Conservation (phyloP, 805 yeast genomes). For the Lachancea lanzarotensis region DNA sequence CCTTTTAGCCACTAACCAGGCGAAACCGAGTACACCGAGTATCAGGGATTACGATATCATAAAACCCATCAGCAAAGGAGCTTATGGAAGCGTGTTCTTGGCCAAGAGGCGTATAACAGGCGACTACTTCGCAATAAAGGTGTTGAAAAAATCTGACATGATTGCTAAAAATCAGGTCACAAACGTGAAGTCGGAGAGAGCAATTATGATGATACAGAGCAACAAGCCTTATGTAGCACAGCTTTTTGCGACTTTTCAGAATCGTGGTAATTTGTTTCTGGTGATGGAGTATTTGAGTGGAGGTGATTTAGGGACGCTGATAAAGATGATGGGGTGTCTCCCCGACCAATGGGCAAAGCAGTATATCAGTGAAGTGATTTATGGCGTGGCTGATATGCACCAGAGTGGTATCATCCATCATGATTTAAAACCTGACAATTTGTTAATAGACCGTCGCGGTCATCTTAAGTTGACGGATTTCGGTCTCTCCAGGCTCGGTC, state of each 20-base stretch:
- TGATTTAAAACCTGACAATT: constrained; percentile 91
- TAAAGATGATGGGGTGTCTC: constrained; percentile 73
- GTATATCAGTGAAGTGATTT: constrained; percentile 83
- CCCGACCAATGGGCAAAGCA: constrained; percentile 83
- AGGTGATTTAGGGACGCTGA: constrained; percentile 86
- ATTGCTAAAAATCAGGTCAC: constrained; percentile 93
- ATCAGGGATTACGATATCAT: constrained; percentile 84
- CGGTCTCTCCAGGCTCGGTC: constrained; percentile 86
- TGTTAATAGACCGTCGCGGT: constrained; percentile 78
- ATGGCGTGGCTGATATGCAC: constrained; percentile 88
- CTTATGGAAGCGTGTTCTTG: constrained; percentile 91
- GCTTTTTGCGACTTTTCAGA: constrained; percentile 81
- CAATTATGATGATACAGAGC: constrained; percentile 96
- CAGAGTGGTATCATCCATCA: constrained; percentile 85
- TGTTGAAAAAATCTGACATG: constrained; percentile 89
- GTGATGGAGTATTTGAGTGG: constrained; percentile 97
- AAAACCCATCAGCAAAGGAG: constrained; percentile 94
- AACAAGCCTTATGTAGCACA: constrained; percentile 92
- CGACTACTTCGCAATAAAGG: constrained; percentile 92
- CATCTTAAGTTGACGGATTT: constrained; percentile 92
- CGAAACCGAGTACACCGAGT: constrained; percentile 55
- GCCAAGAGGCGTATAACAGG: constrained; percentile 82
- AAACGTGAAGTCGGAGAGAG: constrained; percentile 90
- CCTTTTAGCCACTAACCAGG: constrained; percentile 56
- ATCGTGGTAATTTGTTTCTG: constrained; percentile 73